Conservation (phyloP, 1,284 basidiomycete genomes). For the Fomitopsis schrenkii region DNA sequence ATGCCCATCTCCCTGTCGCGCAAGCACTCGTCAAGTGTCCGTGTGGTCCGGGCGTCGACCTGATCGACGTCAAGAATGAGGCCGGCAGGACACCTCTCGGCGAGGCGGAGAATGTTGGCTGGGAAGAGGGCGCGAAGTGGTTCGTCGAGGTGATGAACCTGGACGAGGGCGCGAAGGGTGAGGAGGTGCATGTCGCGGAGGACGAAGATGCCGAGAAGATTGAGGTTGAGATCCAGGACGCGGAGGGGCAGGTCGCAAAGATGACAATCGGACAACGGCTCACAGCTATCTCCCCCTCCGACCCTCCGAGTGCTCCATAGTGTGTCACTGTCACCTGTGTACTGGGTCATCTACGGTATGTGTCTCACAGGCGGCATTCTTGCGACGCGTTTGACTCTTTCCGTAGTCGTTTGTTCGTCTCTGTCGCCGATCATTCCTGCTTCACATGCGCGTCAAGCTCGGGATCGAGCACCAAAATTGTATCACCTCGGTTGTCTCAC, state of each 20-base stretch:
- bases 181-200: slow-evolving; percentile 29
- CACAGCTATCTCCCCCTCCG: not conserved
- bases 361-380: not conserved
- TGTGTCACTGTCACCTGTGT: not conserved
- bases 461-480: no score
- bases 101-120: slow-evolving; percentile 72
- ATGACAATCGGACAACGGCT: slow-evolving; percentile 40
- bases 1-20: slow-evolving; percentile 66
- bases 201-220: slow-evolving; percentile 34
- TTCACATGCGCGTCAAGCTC: no score
- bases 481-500: no score
- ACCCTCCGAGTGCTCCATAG: not conserved
- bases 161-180: slow-evolving; percentile 42
- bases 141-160: slow-evolving; percentile 74
- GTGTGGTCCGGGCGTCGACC: slow-evolving; percentile 51
- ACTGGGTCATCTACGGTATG: not conserved
- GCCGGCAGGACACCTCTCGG: slow-evolving; percentile 68
- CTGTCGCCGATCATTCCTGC: no score
- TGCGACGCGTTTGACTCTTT: not conserved
- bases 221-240: slow-evolving; percentile 64
- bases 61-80: slow-evolving; percentile 72
- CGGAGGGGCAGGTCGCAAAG: slow-evolving; percentile 57
- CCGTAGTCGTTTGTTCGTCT: no score
- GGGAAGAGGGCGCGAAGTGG: slow-evolving; percentile 80
- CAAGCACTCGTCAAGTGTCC: slow-evolving; percentile 63